Evolutionary conservation across 2,329 filamentous ascomycete genomes (phyloP), one percentile per base, ranked within the genome.

Genomic region (Exophiala spinifera): DNA sequence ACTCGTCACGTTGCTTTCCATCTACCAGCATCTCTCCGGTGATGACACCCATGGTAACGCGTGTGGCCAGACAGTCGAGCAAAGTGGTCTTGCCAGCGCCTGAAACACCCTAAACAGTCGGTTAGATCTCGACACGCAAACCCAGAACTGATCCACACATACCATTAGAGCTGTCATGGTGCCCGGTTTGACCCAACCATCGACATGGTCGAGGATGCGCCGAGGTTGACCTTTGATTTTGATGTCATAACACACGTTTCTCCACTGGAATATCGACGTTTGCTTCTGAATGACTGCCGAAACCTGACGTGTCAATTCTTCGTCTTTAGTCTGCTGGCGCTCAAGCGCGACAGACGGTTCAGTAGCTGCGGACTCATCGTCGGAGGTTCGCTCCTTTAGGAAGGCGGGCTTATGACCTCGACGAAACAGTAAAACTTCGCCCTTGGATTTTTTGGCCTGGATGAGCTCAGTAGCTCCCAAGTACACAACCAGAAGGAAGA

Each of bases 21-120:
- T 91, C 86, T 8, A 91, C 85, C 14, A 90, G 74, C 86, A 95
- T 94, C 63, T 92, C 86, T 50, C 91, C 91, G 4, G 82, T 84
- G 44, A 96, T 88, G 19, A 95, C 86, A 72, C 91, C 91, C 84
- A 92, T 92, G 0, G 88, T 91, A 8, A 87, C 87, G 68, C 91
- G 86, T 56, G 87, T 88, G 45, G 91, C 91, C 61, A 96, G 78
- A 40, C 88, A 88, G 70, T 96, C 89, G 31, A 96, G 75, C 25
- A 96, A 80, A 1, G 91, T 95, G 0, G 91, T 96, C 72, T 96
- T 96, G 56, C 91, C 91, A 13, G 91, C 91, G 63, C 91, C 91
- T 21, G 87, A 90, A 8, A 91, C 89, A 74, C 90, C 79, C 56
- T 59, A 36, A 21, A 13, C 7, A 6, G 15, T 14, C 20, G 7